Evolutionary conservation across 2,329 filamentous ascomycete species (phyloP).

Genomic region (Fusarium zealandicum): DNA sequence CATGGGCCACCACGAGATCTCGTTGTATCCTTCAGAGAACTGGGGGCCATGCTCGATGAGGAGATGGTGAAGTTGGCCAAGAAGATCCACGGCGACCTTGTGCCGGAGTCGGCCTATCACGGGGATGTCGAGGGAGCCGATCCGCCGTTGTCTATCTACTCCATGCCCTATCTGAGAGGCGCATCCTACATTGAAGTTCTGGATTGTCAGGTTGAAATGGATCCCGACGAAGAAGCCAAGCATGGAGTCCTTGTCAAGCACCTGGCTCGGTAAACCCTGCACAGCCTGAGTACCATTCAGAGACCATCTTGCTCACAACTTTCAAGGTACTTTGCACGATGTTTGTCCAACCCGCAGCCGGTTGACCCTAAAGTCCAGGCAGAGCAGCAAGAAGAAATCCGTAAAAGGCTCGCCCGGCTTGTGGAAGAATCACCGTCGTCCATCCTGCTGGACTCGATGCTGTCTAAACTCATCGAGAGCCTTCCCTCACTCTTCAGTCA

Average conservation of each 20-base stretch:
- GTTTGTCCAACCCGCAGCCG: conserved; percentile 23
- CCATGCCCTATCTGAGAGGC: conserved; percentile 36
- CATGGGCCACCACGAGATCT: conserved; percentile 13
- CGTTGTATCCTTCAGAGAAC: conserved; percentile 28
- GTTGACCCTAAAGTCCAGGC: conserved; percentile 14
- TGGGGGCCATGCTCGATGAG: conserved; percentile 11
- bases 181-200: conserved; percentile 35
- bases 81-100: conserved; percentile 38
- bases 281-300: not conserved
- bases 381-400: conserved; percentile 26
- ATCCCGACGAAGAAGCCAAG: conserved; percentile 22
- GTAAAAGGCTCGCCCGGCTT: conserved; percentile 29
- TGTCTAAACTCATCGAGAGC: conserved; percentile 25
- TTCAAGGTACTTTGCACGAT: conserved; percentile 40
- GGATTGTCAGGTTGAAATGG: conserved; percentile 32
- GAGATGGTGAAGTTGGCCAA: conserved; percentile 36
- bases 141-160: conserved; percentile 36
- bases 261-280: conserved; percentile 19
- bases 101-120: conserved; percentile 35
- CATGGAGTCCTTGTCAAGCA: conserved; percentile 25
- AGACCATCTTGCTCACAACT: conserved; percentile 11
- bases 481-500: conserved; percentile 39
- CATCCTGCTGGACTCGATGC: conserved; percentile 11
- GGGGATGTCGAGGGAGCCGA: conserved; percentile 38
- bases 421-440: conserved; percentile 10